Conservation (phyloP, 1,284 basidiomycete species). For the Microbotryum silenes-acaulis region DNA sequence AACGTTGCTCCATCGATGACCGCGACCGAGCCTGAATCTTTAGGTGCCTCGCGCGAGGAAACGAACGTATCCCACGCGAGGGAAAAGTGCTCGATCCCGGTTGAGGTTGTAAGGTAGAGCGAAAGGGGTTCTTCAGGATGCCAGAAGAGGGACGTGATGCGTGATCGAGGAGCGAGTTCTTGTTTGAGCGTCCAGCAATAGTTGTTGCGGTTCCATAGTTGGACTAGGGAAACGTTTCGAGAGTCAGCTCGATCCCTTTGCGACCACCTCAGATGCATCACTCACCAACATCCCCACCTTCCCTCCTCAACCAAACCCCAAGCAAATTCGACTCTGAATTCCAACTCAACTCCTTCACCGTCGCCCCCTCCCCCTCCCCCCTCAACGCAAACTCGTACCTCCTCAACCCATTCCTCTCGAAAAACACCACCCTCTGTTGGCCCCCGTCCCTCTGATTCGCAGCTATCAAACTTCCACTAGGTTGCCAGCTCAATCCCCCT, state of each 20-base stretch:
- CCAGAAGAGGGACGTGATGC: slow-evolving; percentile 68
- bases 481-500: slow-evolving; percentile 73
- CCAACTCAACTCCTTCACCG: slow-evolving; percentile 72
- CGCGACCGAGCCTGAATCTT: slow-evolving; percentile 75
- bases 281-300: slow-evolving; percentile 60
- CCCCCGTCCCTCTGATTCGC: slow-evolving; percentile 60
- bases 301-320: slow-evolving; percentile 68
- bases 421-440: slow-evolving; percentile 75
- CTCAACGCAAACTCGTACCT: slow-evolving; percentile 80
- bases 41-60: slow-evolving; percentile 56
- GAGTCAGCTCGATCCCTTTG: background rate
- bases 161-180: slow-evolving; percentile 57
- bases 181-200: slow-evolving; percentile 84
- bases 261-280: slow-evolving; percentile 4
- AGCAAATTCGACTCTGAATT: slow-evolving; percentile 81
- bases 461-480: slow-evolving; percentile 75
- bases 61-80: slow-evolving; percentile 71
- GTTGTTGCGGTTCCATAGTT: slow-evolving; percentile 91
- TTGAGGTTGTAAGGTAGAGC: slow-evolving; percentile 59
- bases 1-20: slow-evolving; percentile 83
- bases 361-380: slow-evolving; percentile 49
- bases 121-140: slow-evolving; percentile 72
- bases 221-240: slow-evolving; percentile 51
- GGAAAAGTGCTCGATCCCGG: slow-evolving; percentile 52
- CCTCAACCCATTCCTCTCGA: slow-evolving; percentile 87